A percentile compares a stretch with the other conserved stretches of the same genome.
Evolutionary conservation across 352 stramenopile genomes (phyloP).

Genomic region (Globisporangium heterothallicum): DNA sequence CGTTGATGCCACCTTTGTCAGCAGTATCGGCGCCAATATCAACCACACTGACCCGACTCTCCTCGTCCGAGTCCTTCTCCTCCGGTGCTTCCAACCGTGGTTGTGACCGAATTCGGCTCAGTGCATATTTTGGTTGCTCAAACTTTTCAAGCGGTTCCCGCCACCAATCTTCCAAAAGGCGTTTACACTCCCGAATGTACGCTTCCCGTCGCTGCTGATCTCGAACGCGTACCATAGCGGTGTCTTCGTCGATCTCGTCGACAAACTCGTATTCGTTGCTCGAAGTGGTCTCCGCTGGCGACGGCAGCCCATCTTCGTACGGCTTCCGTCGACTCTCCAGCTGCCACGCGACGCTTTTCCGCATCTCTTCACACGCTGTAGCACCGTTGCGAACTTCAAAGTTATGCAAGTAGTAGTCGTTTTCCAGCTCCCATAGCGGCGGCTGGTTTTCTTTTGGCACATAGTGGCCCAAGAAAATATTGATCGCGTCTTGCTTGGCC

Average conservation of each 20-base stretch:
- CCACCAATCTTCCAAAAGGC: conserved; percentile 84
- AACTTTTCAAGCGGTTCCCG: conserved; percentile 72
- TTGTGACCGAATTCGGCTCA: conserved; percentile 9
- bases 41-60: background rate
- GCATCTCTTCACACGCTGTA: conserved; percentile 53
- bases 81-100: conserved; percentile 9
- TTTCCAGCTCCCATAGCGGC: conserved; percentile 81
- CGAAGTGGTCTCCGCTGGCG: conserved; percentile 9
- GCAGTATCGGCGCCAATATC: conserved; percentile 3
- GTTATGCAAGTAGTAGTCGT: conserved; percentile 90
- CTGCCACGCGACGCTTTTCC: conserved; percentile 55
- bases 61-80: conserved; percentile 14
- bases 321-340: conserved; percentile 43
- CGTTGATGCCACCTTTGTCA: background rate
- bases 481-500: conserved; percentile 99
- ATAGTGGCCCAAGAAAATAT: conserved; percentile 97
- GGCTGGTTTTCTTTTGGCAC: conserved; percentile 58
- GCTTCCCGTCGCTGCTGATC: conserved; percentile 58
- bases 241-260: conserved; percentile 16
- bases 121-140: conserved; percentile 37
- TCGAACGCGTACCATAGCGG: conserved; percentile 15
- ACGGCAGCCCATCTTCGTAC: conserved; percentile 8
- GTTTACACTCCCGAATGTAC: conserved; percentile 74
- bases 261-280: conserved; percentile 24
- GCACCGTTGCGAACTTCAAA: conserved; percentile 77